Evolutionary conservation across 345 rosid species (phyloP).

Genomic region (Eucalyptus coolabah): DNA sequence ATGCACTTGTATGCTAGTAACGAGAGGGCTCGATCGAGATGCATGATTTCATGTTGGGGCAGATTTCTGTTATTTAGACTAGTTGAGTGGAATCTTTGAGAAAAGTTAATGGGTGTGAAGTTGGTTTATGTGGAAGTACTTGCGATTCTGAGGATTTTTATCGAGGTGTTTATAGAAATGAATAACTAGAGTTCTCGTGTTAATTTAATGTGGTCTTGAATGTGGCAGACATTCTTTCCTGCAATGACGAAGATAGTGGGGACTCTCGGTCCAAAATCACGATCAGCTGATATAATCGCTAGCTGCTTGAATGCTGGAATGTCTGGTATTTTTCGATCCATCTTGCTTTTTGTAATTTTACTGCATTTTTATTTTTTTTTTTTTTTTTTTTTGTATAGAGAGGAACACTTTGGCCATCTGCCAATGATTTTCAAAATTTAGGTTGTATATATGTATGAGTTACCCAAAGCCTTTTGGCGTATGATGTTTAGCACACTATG

Average conservation of each 20-base stretch:
- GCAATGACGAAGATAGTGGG: slow-evolving; percentile 71
- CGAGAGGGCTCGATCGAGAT: neutral
- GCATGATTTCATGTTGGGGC: neutral
- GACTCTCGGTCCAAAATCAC: slow-evolving; percentile 54
- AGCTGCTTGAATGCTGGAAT: slow-evolving; percentile 56
- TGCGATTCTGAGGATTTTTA: neutral
- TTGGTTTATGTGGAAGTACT: neutral
- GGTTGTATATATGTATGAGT: neutral
- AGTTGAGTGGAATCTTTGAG: neutral
- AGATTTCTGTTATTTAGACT: neutral
- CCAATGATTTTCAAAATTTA: neutral
- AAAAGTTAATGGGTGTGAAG: neutral
- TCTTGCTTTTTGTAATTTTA: neutral
- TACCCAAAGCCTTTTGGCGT: neutral
- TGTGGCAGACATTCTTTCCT: slow-evolving; percentile 47
- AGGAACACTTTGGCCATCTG: neutral
- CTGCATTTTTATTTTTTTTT: neutral
- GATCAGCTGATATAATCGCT: slow-evolving; percentile 33
- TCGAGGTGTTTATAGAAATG: neutral
- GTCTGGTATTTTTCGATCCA: slow-evolving; percentile 29
- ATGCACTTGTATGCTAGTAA: neutral
- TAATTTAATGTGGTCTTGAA: neutral
- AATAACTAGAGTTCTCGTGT: neutral
- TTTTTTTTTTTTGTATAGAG: neutral
- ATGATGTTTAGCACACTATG: neutral